Evolutionary conservation across 192 early-diverging fungal genomes (phyloP), one percentile per base, ranked within the genome.

Genomic region (Coemansia javaensis): DNA sequence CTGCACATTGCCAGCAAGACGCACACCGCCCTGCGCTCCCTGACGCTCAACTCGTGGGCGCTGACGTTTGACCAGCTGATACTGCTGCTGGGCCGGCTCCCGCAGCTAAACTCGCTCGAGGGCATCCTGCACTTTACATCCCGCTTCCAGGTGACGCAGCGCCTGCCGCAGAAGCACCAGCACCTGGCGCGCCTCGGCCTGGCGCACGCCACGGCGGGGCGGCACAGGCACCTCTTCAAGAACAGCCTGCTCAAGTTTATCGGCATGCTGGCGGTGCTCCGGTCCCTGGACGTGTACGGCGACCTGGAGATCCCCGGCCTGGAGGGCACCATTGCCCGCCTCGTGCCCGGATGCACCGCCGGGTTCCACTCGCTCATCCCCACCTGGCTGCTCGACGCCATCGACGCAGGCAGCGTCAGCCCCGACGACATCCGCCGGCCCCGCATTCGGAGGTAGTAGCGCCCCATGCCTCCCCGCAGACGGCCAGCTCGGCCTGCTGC

Each of bases 21-120:
- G 7, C 62, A 51, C n/a, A 1, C 11, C 2, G 14, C 6, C 8
- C 38, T 66, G 31, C 32, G 27, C 3, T 42, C 53, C 17, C 34
- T 66, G 42, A 50, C 37, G 38, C 37, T 66, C 4, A 54, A 59
- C 38, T 43, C 56, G 0, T 66, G 51, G 56, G 64, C 64, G 31
- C 46, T 66, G 43, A 55, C 64, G 20, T 66, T 66, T 31, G 64
- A 54, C 37, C 64, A 66, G 47, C 24, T 58, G 11, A 30, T 50
- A 7, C 13, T 2, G 13, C 15, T 66, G 30, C 30, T 59, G 5
- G 27, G 21, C 3, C 4, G 15, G 8, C 34, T 66, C 32, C 42
- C 36, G 0, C 18, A 14, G 11, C 47, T 66, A 12, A 17, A 16
- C 1, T 59, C 64, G 42, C 48, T 66, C 38, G 64, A 66, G 44